phyloP scores from a whole-genome alignment of 768 basidiomycete species.

The Mycena rebaudengoi region DNA sequence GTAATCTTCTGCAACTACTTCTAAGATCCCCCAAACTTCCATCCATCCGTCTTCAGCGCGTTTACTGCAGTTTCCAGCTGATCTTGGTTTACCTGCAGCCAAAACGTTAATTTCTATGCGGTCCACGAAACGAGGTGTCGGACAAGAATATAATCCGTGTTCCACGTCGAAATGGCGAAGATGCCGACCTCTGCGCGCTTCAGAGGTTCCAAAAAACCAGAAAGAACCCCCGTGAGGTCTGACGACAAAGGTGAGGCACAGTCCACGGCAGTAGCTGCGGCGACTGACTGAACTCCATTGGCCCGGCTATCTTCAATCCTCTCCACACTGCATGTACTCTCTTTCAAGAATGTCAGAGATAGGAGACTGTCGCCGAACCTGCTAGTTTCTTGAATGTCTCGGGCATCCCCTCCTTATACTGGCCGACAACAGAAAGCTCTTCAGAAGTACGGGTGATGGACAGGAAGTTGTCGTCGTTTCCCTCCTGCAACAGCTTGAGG shows the following conservation, averaged over 20 bases:
- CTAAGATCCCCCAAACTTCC: slow-evolving; percentile 54
- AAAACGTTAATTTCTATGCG: neutral
- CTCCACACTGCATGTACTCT: too few relatives aligned
- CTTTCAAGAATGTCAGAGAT: too few relatives aligned
- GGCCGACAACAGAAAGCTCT: slow-evolving; percentile 68
- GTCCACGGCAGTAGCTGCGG: neutral
- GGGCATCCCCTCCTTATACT: slow-evolving; percentile 47
- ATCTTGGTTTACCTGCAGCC: slow-evolving; percentile 47
- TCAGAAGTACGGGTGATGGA: slow-evolving; percentile 68
- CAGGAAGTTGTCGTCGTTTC: slow-evolving; percentile 47
- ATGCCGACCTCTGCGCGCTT: slow-evolving; percentile 60
- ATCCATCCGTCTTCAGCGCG: slow-evolving; percentile 59
- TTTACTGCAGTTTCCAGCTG: slow-evolving; percentile 50
- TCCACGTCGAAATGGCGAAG: slow-evolving; percentile 74
- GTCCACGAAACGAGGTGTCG: neutral
- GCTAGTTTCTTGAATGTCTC: slow-evolving; percentile 46
- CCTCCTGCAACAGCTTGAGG: slow-evolving; percentile 45
- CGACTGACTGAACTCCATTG: slow-evolving; percentile 72
- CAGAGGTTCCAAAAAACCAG: slow-evolving; percentile 61
- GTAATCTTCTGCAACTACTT: neutral
- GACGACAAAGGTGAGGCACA: neutral
- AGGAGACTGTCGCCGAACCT: too few relatives aligned
- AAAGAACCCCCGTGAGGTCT: slow-evolving; percentile 68
- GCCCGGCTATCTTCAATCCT: slow-evolving; percentile 70
- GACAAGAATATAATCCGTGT: slow-evolving; percentile 71